These are phyloP conservation scores for Crithidia acanthocephali DNA, from an alignment of 208 protist species.

Conservation along the genomic window DNA sequence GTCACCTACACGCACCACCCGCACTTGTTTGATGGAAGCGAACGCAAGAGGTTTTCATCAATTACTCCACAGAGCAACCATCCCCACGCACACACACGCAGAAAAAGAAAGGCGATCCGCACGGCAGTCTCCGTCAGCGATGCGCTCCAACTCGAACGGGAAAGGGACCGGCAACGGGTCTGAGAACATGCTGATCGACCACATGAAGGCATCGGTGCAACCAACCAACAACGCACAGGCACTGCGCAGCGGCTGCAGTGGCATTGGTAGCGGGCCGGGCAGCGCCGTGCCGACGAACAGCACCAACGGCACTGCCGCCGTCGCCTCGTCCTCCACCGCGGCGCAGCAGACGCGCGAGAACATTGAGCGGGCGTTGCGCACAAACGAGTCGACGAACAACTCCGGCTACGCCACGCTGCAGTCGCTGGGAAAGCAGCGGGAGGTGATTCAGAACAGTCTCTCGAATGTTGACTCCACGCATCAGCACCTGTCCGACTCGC, in stretches of 20 bases:
- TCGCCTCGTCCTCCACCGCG: constrained; percentile 17
- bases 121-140: too few species aligned
- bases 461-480: constrained; percentile 53
- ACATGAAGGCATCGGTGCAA: constrained; percentile 53
- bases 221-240: neutral
- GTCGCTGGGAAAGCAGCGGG: constrained; percentile 67
- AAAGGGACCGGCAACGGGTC: neutral
- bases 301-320: neutral
- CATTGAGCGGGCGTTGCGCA: constrained; percentile 62
- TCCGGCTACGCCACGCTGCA: constrained; percentile 74
- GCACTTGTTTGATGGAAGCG: too few species aligned
- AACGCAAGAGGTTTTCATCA: too few species aligned
- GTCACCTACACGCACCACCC: too few species aligned
- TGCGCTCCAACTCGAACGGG: constrained; percentile 3
- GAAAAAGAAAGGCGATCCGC: neutral
- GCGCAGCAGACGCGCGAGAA: constrained; percentile 59
- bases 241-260: constrained; percentile 30
- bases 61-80: too few species aligned
- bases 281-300: constrained; percentile 12
- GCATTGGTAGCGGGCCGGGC: constrained; percentile 14
- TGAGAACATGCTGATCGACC: constrained; percentile 44
- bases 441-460: constrained; percentile 70
- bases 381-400: constrained; percentile 65
- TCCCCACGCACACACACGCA: constrained; percentile 11
- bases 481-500: constrained; percentile 52